phyloP scores from a whole-genome alignment of 805 yeast genomes.

The Helenozyma baotianmanensis region DNA sequence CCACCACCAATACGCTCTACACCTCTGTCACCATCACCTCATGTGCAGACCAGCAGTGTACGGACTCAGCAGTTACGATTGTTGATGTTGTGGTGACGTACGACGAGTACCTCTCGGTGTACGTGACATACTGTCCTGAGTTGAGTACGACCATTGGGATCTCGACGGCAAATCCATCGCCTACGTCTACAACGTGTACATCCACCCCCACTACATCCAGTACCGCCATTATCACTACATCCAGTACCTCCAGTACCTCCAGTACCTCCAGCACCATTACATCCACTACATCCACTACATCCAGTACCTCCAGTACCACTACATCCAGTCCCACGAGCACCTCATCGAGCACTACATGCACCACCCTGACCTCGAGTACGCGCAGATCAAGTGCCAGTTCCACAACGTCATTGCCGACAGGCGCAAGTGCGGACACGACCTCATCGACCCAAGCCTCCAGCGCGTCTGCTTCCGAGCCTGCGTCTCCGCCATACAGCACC shows the following conservation, averaged over 20 bases:
- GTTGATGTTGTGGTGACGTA: background rate
- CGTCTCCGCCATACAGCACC: too few species aligned
- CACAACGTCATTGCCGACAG: too few species aligned
- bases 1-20: background rate
- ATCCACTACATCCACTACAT: background rate
- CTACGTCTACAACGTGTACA: background rate
- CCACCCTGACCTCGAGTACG: too few species aligned
- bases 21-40: background rate
- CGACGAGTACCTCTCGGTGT: background rate
- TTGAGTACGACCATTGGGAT: background rate
- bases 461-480: too few species aligned
- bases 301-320: background rate
- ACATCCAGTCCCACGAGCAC: background rate
- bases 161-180: background rate
- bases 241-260: background rate
- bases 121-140: conserved; percentile 3
- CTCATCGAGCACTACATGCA: background rate
- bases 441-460: too few species aligned
- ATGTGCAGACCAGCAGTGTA: too few species aligned
- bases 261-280: background rate
- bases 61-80: background rate
- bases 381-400: too few species aligned
- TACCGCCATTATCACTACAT: background rate
- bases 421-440: too few species aligned
- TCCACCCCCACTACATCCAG: background rate